Base-by-base conservation (phyloP, 2,329 filamentous ascomycete genomes). In the Cadophora gregata region DNA sequence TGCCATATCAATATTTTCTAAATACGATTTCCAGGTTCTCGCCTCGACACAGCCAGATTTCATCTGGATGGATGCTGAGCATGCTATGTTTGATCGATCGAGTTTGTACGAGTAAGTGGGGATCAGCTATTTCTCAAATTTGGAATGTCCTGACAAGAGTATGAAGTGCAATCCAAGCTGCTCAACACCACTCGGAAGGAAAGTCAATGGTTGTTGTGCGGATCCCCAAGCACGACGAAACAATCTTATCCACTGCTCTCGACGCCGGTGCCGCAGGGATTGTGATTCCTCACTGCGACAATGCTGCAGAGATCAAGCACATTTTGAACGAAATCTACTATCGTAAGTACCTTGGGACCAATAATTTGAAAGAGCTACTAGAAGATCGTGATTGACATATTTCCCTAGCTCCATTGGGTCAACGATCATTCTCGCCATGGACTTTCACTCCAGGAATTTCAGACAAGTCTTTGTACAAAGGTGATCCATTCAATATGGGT, bases 381-480 rank as follows among this genome's bases (percentile, higher is more conserved):
- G 19, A 27, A 38, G 5, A 9, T 2, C 29, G 2, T 24, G 2
- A 42, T 19, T 47, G 38, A 38, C 4, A 12, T 36, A 9, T 9
- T 25, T 2, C 6, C 7, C 50, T 16, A 65, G 56, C 63, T 6
- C 63, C 63, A n/a, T 33, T 61, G 8, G 63, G 63, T 10, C 48
- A 65, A 31, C 55, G 63, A 45, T 65, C 63, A 3, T 65, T 65
- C 29, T 60, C 55, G 21, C 63, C 63, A 2, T 65, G 63, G 63
- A 65, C 63, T 5, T 65, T 65, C 24, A 65, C 63, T 1, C 63
- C 63, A 1, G 63, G 63, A 21, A 61, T 65, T 27, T 55, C 63
- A 42, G 58, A 65, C 21, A 45, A 36, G 9, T 65, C 63, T 1
- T 29, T 65, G 2, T 65, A 65, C 48, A 24, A 47, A 38, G 56